Percentiles rank a stretch among this genome's conserved stretches.
phyloP scores from a whole-genome alignment of 139 green algal genomes.

The Chlamydomonas eustigma region DNA sequence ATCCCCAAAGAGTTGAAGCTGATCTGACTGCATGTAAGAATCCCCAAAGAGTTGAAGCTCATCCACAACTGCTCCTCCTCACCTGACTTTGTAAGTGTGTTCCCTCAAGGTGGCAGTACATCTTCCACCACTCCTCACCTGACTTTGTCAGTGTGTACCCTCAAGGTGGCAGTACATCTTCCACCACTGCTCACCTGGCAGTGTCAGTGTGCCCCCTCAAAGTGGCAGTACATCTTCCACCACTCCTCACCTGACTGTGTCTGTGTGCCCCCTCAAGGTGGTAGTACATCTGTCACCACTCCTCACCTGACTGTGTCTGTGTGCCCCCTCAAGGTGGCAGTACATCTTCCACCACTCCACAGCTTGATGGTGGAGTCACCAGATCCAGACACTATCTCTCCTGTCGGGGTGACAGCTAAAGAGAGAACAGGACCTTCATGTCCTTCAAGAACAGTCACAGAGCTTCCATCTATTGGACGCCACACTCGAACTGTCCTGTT shows the following conservation, averaged over 20 bases:
- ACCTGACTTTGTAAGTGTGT: no score
- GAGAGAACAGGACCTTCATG: conserved; percentile 79
- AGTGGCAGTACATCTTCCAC: conserved; percentile 49
- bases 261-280: conserved; percentile 70
- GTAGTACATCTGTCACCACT: conserved; percentile 56
- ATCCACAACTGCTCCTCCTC: no score
- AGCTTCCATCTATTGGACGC: conserved; percentile 7
- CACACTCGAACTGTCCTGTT: conserved; percentile 22
- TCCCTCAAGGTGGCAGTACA: not conserved
- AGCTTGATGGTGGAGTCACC: conserved; percentile 52
- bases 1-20: no score
- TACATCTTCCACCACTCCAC: conserved; percentile 48
- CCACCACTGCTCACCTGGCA: no score
- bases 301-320: conserved; percentile 73
- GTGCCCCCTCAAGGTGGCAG: conserved; percentile 68
- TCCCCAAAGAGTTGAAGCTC: no score
- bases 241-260: conserved; percentile 68
- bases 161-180: not conserved
- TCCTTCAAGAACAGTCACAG: conserved; percentile 48
- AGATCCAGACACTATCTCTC: conserved; percentile 71
- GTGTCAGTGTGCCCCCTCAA: conserved; percentile 78
- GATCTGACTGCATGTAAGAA: no score
- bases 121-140: no score
- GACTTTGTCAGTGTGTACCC: no score
- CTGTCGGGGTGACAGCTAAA: conserved; percentile 54